Conservation (phyloP, 768 basidiomycete genomes). For the Daedalea quercina region DNA sequence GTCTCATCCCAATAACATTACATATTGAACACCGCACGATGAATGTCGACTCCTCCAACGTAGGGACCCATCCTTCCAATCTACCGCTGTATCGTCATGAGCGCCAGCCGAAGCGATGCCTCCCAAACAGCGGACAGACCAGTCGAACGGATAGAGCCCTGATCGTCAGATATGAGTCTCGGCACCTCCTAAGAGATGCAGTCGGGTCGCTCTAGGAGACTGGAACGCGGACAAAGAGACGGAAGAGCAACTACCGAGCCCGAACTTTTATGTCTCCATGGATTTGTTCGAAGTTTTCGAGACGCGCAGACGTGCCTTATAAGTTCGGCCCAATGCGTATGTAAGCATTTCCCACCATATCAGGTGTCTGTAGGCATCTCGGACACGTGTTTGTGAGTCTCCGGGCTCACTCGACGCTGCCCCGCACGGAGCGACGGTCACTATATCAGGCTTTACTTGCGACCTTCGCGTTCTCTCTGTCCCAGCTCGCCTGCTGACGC, state of each 20-base stretch:
- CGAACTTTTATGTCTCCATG: slow-evolving; percentile 90
- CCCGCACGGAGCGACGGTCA: not conserved
- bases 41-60: slow-evolving; percentile 29
- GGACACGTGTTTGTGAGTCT: not conserved
- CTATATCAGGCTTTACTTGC: not conserved
- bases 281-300: slow-evolving; percentile 52
- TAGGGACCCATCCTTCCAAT: slow-evolving; percentile 30
- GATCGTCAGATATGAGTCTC: slow-evolving; percentile 17
- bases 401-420: not conserved
- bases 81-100: slow-evolving; percentile 46
- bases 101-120: slow-evolving; percentile 68
- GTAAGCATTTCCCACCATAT: slow-evolving; percentile 34
- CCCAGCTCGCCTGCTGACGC: not conserved
- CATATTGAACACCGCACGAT: not conserved
- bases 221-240: slow-evolving; percentile 94
- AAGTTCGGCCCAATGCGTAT: slow-evolving; percentile 27
- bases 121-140: slow-evolving; percentile 40
- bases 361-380: not conserved
- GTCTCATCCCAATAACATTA: too few relatives aligned
- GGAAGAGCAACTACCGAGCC: slow-evolving; percentile 73
- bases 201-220: slow-evolving; percentile 65
- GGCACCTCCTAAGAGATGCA: slow-evolving; percentile 28
- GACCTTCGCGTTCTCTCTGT: not conserved
- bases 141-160: slow-evolving; percentile 36
- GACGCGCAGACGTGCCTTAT: slow-evolving; percentile 17